Conservation (phyloP, 2,329 filamentous ascomycete genomes). For the Tympanopsis confertula region DNA sequence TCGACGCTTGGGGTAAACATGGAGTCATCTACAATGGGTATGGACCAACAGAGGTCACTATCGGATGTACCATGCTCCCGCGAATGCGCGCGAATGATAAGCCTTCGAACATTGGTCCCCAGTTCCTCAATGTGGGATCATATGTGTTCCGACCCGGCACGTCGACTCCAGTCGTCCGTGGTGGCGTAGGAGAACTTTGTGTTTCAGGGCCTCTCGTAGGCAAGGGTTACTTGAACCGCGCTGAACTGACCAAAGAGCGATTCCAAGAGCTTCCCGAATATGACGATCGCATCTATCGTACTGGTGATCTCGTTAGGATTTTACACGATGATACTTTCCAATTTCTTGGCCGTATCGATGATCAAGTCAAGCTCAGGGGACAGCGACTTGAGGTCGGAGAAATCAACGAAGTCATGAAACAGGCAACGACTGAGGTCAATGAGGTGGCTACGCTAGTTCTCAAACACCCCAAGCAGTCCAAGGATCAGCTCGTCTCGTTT, state of each 20-base stretch:
- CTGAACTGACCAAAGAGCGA: conserved; percentile 63
- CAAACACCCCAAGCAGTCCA: conserved; percentile 60
- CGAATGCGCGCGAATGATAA: conserved; percentile 67
- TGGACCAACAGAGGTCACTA: conserved; percentile 84
- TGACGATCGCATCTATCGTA: conserved; percentile 64
- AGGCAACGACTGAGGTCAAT: conserved; percentile 39
- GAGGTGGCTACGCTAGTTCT: conserved; percentile 70
- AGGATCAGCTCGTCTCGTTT: conserved; percentile 75
- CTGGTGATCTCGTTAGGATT: conserved; percentile 76
- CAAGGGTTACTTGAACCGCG: conserved; percentile 74
- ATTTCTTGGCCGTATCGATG: conserved; percentile 78
- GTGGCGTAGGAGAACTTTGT: conserved; percentile 78
- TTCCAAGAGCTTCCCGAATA: conserved; percentile 56
- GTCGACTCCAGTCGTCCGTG: conserved; percentile 60
- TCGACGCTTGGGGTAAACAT: conserved; percentile 72
- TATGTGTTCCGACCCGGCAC: conserved; percentile 65
- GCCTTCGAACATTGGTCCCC: conserved; percentile 75
- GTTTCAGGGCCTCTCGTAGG: conserved; percentile 79
- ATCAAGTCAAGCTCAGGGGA: conserved; percentile 83
- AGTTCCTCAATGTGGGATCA: conserved; percentile 79
- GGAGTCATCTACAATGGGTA: conserved; percentile 85
- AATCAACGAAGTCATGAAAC: conserved; percentile 73
- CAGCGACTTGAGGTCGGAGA: conserved; percentile 83
- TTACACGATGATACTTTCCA: conserved; percentile 73
- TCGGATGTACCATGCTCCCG: conserved; percentile 83